These are phyloP conservation scores for Austroboletus niveus DNA, from an alignment of 1,284 basidiomycete species.

Conservation along the genomic window DNA sequence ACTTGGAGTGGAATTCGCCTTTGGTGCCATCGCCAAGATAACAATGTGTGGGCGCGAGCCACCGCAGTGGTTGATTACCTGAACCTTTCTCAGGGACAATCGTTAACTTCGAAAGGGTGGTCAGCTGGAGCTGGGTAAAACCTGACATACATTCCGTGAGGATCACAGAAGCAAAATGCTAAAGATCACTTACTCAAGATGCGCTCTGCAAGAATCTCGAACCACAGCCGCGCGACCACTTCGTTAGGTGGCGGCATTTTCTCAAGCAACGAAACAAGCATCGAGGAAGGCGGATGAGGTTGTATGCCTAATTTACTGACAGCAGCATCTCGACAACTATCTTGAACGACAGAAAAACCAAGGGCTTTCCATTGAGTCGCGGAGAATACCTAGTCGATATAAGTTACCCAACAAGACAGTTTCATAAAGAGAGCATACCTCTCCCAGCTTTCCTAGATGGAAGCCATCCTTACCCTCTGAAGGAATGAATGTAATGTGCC, in stretches of 20 bases:
- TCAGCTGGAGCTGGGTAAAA: slow-evolving; percentile 23
- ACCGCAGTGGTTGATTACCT: slow-evolving; percentile 35
- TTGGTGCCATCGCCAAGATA: slow-evolving; percentile 58
- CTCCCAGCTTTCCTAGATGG: slow-evolving; percentile 65
- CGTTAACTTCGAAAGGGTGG: slow-evolving; percentile 43
- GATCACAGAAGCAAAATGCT: background rate
- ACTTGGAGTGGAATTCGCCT: slow-evolving; percentile 64
- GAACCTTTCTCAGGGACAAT: slow-evolving; percentile 54
- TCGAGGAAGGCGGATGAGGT: slow-evolving; percentile 69
- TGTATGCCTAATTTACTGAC: slow-evolving; percentile 70
- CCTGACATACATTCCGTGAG: slow-evolving; percentile 10
- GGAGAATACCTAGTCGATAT: slow-evolving; percentile 62
- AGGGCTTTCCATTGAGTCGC: slow-evolving; percentile 69
- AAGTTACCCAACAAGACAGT: background rate
- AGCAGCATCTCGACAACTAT: slow-evolving; percentile 57
- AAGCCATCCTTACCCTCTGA: slow-evolving; percentile 51
- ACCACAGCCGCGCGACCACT: slow-evolving; percentile 63
- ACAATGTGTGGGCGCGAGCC: slow-evolving; percentile 64
- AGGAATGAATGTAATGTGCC: slow-evolving; percentile 77
- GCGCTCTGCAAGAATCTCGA: slow-evolving; percentile 73
- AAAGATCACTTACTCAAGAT: slow-evolving; percentile 53
- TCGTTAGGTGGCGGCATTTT: slow-evolving; percentile 60
- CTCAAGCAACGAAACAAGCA: slow-evolving; percentile 65
- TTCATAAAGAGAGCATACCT: slow-evolving; percentile 43
- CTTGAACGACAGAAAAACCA: slow-evolving; percentile 71